Conservation (phyloP, 768 basidiomycete species). For the Neoboletus brunneissimus region DNA sequence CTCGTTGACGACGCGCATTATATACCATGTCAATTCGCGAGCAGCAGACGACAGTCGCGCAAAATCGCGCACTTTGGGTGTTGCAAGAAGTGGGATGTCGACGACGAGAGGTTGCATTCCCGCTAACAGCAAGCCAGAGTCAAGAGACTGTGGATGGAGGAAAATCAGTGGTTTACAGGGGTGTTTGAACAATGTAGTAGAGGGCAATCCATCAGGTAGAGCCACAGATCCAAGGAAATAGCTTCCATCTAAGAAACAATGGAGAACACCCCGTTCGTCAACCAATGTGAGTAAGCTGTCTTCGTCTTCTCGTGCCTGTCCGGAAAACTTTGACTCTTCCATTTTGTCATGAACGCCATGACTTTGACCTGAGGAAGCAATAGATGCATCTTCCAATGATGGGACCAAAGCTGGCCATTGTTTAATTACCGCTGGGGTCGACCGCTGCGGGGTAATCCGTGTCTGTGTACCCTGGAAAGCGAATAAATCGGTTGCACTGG, state of each 20-base stretch:
- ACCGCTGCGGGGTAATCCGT: constrained; percentile 40
- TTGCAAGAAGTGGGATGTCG: constrained; percentile 54
- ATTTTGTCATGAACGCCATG: constrained; percentile 28
- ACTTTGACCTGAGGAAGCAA: constrained; percentile 42
- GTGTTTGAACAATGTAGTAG: constrained; percentile 40
- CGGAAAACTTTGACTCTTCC: constrained; percentile 27
- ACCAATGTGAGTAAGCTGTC: constrained; percentile 65
- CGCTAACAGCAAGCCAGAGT: constrained; percentile 27
- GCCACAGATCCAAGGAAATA: constrained; percentile 62
- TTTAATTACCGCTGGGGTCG: constrained; percentile 57
- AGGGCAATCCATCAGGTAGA: constrained; percentile 34
- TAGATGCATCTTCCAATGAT: constrained; percentile 58
- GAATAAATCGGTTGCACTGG: constrained; percentile 75
- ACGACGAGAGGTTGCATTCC: constrained; percentile 43
- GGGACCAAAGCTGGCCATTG: constrained; percentile 66
- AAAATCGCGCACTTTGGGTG: constrained; percentile 60
- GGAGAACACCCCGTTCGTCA: constrained; percentile 56
- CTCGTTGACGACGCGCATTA: constrained; percentile 66
- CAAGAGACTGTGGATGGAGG: constrained; percentile 40
- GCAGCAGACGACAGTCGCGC: constrained; percentile 67
- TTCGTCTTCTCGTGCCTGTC: constrained; percentile 43
- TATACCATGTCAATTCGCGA: constrained; percentile 71
- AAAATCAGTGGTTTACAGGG: constrained; percentile 46
- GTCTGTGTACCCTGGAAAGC: constrained; percentile 73
- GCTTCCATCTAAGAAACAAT: constrained; percentile 72